Base-by-base conservation (phyloP, 2,329 filamentous ascomycete species). In the Calonectria henricotiae region DNA sequence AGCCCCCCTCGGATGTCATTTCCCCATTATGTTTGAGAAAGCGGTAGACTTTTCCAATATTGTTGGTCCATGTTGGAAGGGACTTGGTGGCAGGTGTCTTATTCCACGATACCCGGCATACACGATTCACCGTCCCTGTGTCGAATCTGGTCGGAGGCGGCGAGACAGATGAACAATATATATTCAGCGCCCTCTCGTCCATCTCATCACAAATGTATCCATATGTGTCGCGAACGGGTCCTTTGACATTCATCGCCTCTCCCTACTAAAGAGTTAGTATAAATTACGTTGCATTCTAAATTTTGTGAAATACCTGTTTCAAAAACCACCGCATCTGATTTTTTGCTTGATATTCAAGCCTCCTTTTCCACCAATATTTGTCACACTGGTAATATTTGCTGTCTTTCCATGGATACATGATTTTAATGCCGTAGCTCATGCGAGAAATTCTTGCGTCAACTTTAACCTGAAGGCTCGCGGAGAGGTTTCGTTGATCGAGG, bases 321-420 rank as follows among this genome's bases (percentile, higher is more conserved):
- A 82, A 37, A 46, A 81, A 82, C 80, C 80, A 83, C 0, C 66
- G 1, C 60, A 78, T 75, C 27, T 82, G 79, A 15, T 76, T 62
- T 0, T 0, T 0, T 0, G 74, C 78, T 1, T 2, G 2, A 15
- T 67, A 78, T 0, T 15, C 1, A 0, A 67, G 55, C 0, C 65
- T 1, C 0, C 63, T 0, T 0, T 71, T 17, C 5, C 25, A 49
- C 75, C 76, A 81, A 0, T 0, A 2, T 15, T 61, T 77, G 27
- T 81, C 75, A 0, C 13, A 6, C 0, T 1, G 0, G 0, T 27
- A 35, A 5, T 80, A 77, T 1, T 60, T 30, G 0, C 13, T n/a
- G 0, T 2, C 6, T 0, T 73, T 4, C 44, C 73, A 82, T 0
- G 8, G 0, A 0, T 17, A 1, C 0, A 1, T 0, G 9, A 4